A percentile compares a stretch with the other conserved stretches of the same genome.
Conservation (phyloP, 1,139 yeast species). For the Geotrichum restrictum region DNA sequence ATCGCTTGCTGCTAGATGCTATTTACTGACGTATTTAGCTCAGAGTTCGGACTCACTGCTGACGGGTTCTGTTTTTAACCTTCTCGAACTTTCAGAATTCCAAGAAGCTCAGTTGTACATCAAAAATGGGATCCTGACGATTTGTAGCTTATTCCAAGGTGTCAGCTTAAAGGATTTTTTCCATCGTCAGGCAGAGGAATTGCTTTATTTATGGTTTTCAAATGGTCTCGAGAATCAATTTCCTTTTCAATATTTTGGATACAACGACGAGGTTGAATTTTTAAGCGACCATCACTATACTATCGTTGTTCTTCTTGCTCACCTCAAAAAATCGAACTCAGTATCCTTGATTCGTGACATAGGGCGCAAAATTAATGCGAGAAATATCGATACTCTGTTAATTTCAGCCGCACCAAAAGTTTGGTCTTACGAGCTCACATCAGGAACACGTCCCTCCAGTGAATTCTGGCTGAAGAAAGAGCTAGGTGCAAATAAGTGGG, state of each 20-base stretch:
- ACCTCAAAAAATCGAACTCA: background rate
- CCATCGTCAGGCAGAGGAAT: slow-evolving; percentile 13
- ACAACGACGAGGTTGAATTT: slow-evolving; percentile 1
- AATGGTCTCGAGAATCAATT: slow-evolving; percentile 7
- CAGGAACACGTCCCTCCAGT: background rate
- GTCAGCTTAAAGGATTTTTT: slow-evolving; percentile 9
- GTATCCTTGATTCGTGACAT: slow-evolving; percentile 7
- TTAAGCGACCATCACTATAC: slow-evolving; percentile 7
- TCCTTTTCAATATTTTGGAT: slow-evolving; percentile 15
- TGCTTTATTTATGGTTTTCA: slow-evolving; percentile 16
- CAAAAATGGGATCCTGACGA: slow-evolving; percentile 1
- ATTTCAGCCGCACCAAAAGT: slow-evolving; percentile 4
- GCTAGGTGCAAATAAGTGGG: slow-evolving; percentile 10
- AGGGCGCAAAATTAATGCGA: background rate
- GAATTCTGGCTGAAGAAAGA: slow-evolving; percentile 10
- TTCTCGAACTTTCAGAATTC: slow-evolving; percentile 9
- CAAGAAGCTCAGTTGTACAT: slow-evolving; percentile 9
- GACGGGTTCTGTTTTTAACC: slow-evolving; percentile 13
- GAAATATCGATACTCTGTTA: background rate
- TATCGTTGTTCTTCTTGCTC: slow-evolving; percentile 6
- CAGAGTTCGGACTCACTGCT: slow-evolving; percentile 10
- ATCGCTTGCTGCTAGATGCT: slow-evolving; percentile 15
- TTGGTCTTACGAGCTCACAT: slow-evolving; percentile 15
- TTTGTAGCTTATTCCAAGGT: background rate
- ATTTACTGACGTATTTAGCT: slow-evolving; percentile 9